These are phyloP conservation scores for Meyerozyma carpophila DNA, from an alignment of 1,139 yeast species.

Conservation along the genomic window DNA sequence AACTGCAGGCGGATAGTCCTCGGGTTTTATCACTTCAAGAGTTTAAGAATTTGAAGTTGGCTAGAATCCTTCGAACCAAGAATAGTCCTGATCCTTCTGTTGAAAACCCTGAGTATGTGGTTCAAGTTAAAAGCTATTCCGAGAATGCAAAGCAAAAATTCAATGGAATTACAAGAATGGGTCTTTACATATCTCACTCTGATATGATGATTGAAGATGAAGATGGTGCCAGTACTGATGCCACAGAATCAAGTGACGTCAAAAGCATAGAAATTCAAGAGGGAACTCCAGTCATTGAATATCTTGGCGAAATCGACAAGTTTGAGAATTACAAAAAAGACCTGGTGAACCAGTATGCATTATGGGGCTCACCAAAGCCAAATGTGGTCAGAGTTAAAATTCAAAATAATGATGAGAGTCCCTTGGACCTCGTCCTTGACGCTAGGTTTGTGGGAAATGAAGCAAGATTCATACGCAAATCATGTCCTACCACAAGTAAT, in stretches of 20 bases:
- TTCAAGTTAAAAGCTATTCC: slow-evolving; percentile 42
- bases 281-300: slow-evolving; percentile 55
- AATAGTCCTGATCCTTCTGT: background rate
- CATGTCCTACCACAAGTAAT: slow-evolving; percentile 64
- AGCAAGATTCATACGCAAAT: slow-evolving; percentile 67
- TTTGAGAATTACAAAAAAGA: slow-evolving; percentile 59
- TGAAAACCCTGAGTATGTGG: slow-evolving; percentile 4
- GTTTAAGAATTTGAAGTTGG: slow-evolving; percentile 26
- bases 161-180: slow-evolving; percentile 67
- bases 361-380: slow-evolving; percentile 85
- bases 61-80: slow-evolving; percentile 23
- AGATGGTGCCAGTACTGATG: slow-evolving; percentile 8
- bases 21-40: slow-evolving; percentile 21
- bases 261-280: slow-evolving; percentile 24
- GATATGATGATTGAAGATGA: slow-evolving; percentile 11
- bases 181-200: slow-evolving; percentile 47
- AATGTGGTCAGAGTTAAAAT: slow-evolving; percentile 51
- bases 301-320: slow-evolving; percentile 68
- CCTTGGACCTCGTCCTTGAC: slow-evolving; percentile 61
- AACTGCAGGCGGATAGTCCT: slow-evolving; percentile 9
- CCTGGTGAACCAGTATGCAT: slow-evolving; percentile 67
- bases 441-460: slow-evolving; percentile 76
- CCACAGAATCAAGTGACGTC: background rate
- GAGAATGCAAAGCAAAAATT: slow-evolving; percentile 60
- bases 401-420: slow-evolving; percentile 8